Conservation (phyloP, 768 basidiomycete species). For the Boletus barrowsii region DNA sequence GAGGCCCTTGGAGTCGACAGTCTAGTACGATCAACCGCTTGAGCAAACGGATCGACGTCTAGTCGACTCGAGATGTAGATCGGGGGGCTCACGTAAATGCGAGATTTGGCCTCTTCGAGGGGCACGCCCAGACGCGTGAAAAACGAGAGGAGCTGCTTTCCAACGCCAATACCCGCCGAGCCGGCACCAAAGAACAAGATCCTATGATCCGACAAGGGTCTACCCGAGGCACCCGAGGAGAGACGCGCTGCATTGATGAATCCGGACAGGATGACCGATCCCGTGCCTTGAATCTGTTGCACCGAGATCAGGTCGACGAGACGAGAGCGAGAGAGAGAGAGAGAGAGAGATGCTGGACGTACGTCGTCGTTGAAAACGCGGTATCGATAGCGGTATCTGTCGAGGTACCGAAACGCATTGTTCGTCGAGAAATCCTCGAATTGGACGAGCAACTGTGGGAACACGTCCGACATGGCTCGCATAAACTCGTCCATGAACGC, state of each 20-base stretch:
- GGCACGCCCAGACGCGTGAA: slow-evolving; percentile 53
- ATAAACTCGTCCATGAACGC: slow-evolving; percentile 79
- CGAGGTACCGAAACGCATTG: slow-evolving; percentile 73
- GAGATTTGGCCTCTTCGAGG: slow-evolving; percentile 61
- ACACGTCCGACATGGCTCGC: slow-evolving; percentile 58
- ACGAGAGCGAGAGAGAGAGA: not conserved
- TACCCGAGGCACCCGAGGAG: slow-evolving; percentile 45
- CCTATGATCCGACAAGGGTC: slow-evolving; percentile 44
- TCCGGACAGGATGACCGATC: slow-evolving; percentile 71
- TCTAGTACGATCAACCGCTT: slow-evolving; percentile 34
- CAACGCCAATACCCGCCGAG: slow-evolving; percentile 52
- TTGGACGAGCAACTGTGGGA: slow-evolving; percentile 68
- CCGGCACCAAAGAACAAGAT: slow-evolving; percentile 60
- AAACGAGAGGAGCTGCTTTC: slow-evolving; percentile 47
- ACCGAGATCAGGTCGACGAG: not conserved
- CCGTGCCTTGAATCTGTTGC: slow-evolving; percentile 64
- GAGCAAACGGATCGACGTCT: slow-evolving; percentile 2
- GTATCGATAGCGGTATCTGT: slow-evolving; percentile 55
- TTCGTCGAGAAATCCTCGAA: slow-evolving; percentile 79
- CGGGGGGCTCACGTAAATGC: slow-evolving; percentile 56
- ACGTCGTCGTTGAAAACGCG: slow-evolving; percentile 75
- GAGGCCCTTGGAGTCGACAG: slow-evolving; percentile 75
- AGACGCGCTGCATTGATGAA: slow-evolving; percentile 71
- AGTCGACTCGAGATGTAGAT: not conserved
- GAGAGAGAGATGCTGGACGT: slow-evolving; percentile 19